Percentiles rank a stretch among this genome's conserved stretches.
Conservation (phyloP, 2,329 filamentous ascomycete species). For the Blastomyces silverae region DNA sequence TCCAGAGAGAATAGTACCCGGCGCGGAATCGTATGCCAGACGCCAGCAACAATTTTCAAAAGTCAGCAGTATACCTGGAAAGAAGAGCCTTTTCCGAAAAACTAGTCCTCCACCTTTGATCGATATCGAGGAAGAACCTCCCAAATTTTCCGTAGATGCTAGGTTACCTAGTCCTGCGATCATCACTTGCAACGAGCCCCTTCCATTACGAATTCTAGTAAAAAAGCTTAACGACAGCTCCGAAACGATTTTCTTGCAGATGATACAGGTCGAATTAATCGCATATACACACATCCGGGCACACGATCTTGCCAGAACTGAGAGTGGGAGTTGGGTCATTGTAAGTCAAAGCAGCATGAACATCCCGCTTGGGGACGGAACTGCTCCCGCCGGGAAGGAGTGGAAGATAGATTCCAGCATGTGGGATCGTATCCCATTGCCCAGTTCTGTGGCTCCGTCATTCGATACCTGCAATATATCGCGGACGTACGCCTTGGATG, state of each 20-base stretch:
- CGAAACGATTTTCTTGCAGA: slow-evolving; percentile 67
- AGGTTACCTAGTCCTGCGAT: slow-evolving; percentile 81
- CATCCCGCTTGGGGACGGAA: slow-evolving; percentile 58
- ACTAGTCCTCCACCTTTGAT: slow-evolving; percentile 25
- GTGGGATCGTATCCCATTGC: slow-evolving; percentile 67
- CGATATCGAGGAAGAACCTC: slow-evolving; percentile 34
- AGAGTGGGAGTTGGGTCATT: slow-evolving; percentile 69
- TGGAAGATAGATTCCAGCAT: slow-evolving; percentile 60
- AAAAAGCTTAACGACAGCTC: slow-evolving; percentile 65
- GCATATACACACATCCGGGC: slow-evolving; percentile 73
- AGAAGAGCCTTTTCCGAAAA: slow-evolving; percentile 55
- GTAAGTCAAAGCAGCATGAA: slow-evolving; percentile 63
- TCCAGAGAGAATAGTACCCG: slow-evolving; percentile 59
- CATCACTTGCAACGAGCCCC: slow-evolving; percentile 77
- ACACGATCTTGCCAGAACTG: slow-evolving; percentile 63
- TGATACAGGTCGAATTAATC: slow-evolving; percentile 73
- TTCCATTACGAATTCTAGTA: slow-evolving; percentile 73
- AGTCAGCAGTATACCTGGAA: slow-evolving; percentile 28
- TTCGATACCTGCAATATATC: slow-evolving; percentile 86
- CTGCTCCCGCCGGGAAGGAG: slow-evolving; percentile 58
- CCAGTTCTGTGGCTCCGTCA: slow-evolving; percentile 77
- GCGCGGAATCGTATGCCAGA: slow-evolving; percentile 77
- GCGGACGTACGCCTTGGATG: slow-evolving; percentile 74
- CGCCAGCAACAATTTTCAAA: slow-evolving; percentile 57
- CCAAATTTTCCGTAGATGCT: slow-evolving; percentile 69